Evolutionary conservation across 148 eudicot genomes (phyloP).

Genomic region (Chenopodium quinoa): DNA sequence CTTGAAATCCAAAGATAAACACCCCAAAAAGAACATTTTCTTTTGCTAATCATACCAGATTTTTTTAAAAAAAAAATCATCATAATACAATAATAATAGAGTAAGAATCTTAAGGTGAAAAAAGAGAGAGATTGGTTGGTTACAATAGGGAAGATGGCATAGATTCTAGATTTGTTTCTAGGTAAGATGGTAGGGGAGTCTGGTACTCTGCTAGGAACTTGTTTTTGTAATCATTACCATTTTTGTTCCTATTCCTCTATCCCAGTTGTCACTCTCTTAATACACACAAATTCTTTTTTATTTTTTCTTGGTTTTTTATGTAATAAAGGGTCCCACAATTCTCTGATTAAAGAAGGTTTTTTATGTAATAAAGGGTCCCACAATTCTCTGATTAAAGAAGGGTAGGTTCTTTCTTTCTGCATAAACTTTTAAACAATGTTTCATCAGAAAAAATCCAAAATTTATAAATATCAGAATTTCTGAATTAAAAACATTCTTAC

Average conservation of each 20-base stretch:
- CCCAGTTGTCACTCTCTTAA: constrained; percentile 49
- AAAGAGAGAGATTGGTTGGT: constrained; percentile 14
- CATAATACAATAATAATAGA: no score
- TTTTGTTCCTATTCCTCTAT: constrained; percentile 47
- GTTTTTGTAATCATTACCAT: constrained; percentile 48
- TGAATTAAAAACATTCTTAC: constrained; percentile 28
- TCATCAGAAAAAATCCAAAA: constrained; percentile 10
- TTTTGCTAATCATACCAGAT: neutral
- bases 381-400: constrained; percentile 29
- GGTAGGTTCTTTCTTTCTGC: constrained; percentile 16
- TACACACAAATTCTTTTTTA: constrained; percentile 2
- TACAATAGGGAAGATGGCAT: constrained; percentile 26
- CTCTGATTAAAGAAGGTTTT: constrained; percentile 29
- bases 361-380: constrained; percentile 14
- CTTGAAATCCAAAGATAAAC: neutral
- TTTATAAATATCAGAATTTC: neutral
- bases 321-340: constrained; percentile 16
- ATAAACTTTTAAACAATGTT: constrained; percentile 17
- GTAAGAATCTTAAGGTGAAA: neutral
- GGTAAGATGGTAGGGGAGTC: constrained; percentile 9
- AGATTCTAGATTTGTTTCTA: constrained; percentile 25
- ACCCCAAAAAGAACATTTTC: neutral
- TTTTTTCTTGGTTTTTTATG: constrained; percentile 5
- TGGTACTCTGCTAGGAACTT: constrained; percentile 19
- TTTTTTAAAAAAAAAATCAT: neutral